Evolutionary conservation across 2,329 filamentous ascomycete species (phyloP), one percentile per base, ranked within the genome.

Genomic region (Pleurostoma richardsiae): DNA sequence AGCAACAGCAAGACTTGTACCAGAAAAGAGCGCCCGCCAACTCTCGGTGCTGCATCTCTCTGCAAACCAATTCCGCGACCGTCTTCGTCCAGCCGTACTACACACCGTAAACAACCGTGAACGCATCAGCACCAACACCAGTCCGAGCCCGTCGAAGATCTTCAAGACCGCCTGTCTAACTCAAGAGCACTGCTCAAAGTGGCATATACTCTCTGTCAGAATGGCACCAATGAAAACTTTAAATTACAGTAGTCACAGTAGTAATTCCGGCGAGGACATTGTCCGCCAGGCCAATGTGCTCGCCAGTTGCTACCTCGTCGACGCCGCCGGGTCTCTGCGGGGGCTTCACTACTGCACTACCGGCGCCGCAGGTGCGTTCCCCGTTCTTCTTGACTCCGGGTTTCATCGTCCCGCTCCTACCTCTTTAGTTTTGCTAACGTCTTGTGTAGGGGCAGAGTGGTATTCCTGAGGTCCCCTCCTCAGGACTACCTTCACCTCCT

Each of bases 301-400:
- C 74, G 90, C 91, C 72, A 91, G 85, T 69, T 95, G 90, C 80
- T 96, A 96, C 74, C 76, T 88, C 60, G 88, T 92, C 69, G 83
- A 91, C 70, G 74, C 74, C 62, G 79, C 83, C 59, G 78, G 83
- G 67, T 79, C 75, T 64, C 79, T 96, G 61, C 84, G 85, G 68
- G 88, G 88, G 67, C 86, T 94, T 74, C 90, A 95, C 77, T 96
- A 95, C 83, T 95, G 87, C 83, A 91, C 90, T 88, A 91, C 88
- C 76, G 80, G 83, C 80, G 86, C 82, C 74, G 80, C 85, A 80
- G 87, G 83, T 86, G 77, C 51, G 78, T 68, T 46, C 10, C 30
- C 11, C 19, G 33, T 46, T n/a, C 27, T 30, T 42, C 40, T 30
- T 29, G 28, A 45, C 28, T 30, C 8, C 29, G 36, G 28, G n/a